phyloP scores from a whole-genome alignment of 176 grass and related monocot genomes.

The Thalia dealbata region DNA sequence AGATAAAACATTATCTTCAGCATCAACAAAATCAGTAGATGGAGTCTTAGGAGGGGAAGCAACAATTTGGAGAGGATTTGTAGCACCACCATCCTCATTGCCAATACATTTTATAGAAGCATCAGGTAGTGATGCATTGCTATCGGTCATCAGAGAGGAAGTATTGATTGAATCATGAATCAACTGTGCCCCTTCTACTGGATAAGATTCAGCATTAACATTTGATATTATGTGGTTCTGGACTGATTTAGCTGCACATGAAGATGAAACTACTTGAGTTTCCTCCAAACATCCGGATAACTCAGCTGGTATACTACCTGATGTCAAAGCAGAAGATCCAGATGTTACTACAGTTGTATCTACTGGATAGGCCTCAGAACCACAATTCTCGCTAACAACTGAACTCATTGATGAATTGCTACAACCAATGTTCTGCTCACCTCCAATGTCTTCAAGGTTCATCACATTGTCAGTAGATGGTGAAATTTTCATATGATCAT shows the following conservation, averaged over 20 bases:
- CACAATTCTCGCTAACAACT: conserved; percentile 44
- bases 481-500: conserved; percentile 26
- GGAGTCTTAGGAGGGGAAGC: conserved; percentile 19
- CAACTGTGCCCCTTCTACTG: conserved; percentile 19
- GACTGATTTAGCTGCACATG: conserved; percentile 32
- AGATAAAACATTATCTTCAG: conserved; percentile 15
- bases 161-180: conserved; percentile 19
- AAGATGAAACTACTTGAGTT: conserved; percentile 40
- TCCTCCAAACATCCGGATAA: conserved; percentile 39
- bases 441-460: conserved; percentile 29
- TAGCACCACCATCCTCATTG: conserved; percentile 30
- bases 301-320: conserved; percentile 24
- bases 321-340: conserved; percentile 40
- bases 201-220: conserved; percentile 24
- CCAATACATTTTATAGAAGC: conserved; percentile 25
- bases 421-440: conserved; percentile 30
- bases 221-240: conserved; percentile 32
- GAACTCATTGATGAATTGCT: conserved; percentile 65
- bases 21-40: conserved; percentile 23
- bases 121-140: conserved; percentile 13
- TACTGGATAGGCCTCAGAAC: conserved; percentile 29
- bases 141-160: conserved; percentile 26
- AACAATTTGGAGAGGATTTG: conserved; percentile 22
- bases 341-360: conserved; percentile 33
- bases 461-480: conserved; percentile 29